These are phyloP conservation scores for Lantana camara DNA, from an alignment of 257 asterid genomes.

Conservation along the genomic window DNA sequence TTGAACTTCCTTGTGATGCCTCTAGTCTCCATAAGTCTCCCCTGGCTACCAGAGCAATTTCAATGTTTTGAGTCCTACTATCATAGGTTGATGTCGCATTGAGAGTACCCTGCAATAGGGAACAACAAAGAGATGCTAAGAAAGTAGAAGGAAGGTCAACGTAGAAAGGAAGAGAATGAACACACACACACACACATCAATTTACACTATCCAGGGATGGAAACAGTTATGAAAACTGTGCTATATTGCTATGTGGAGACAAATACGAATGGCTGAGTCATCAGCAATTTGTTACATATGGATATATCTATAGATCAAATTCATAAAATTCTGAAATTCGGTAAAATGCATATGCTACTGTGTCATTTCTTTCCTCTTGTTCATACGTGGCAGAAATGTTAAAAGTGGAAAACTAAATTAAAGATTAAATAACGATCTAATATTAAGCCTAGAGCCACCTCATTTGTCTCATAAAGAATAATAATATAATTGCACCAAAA, in stretches of 20 bases:
- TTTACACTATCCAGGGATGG: no score
- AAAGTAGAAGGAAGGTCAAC: no score
- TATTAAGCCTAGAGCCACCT: constrained; percentile 1
- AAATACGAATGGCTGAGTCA: background rate
- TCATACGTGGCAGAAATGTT: constrained; percentile 8
- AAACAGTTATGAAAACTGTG: background rate
- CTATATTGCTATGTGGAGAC: background rate
- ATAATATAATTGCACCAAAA: background rate
- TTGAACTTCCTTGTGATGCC: constrained; percentile 86
- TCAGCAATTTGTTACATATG: constrained; percentile 1
- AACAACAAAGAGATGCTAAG: no score
- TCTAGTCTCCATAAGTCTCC: constrained; percentile 99
- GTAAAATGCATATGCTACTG: background rate
- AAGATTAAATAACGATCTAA: background rate
- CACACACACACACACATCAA: no score
- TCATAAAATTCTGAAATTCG: background rate
- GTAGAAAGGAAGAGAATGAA: no score
- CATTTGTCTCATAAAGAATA: background rate
- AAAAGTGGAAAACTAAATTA: background rate
- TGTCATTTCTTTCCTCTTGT: background rate
- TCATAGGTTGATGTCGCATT: constrained; percentile 85
- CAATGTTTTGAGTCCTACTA: constrained; percentile 65
- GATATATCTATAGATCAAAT: background rate
- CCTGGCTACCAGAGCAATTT: constrained; percentile 83
- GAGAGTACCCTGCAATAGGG: constrained; percentile 65